Conservation (phyloP, 768 basidiomycete species). For the Auricularia heimuer region DNA sequence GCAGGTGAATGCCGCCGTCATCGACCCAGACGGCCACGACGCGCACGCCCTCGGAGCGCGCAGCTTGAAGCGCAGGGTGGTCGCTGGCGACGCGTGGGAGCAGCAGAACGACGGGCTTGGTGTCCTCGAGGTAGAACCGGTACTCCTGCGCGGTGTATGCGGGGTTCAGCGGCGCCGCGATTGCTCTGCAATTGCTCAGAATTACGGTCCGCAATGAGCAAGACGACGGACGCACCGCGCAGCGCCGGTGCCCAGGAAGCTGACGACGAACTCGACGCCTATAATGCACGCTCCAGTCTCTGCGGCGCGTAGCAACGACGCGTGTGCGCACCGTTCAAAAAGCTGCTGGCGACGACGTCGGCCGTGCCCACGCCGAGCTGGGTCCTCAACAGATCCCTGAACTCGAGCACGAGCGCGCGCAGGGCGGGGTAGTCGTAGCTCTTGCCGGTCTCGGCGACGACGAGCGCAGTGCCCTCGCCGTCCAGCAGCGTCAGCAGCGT, state of each 20-base stretch:
- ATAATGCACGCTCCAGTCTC: background rate
- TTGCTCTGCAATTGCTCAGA: constrained; percentile 8
- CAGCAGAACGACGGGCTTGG: constrained; percentile 15
- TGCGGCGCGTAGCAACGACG: background rate
- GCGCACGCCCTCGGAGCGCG: background rate
- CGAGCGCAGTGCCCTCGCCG: background rate
- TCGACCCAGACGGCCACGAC: background rate
- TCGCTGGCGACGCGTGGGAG: constrained; percentile 5
- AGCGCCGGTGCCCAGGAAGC: constrained; percentile 14
- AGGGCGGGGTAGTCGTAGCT: constrained; percentile 9
- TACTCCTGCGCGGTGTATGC: constrained; percentile 14
- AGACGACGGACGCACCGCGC: constrained; percentile 8
- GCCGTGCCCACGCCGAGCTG: constrained; percentile 13
- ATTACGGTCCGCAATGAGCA: background rate
- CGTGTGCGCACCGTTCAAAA: constrained; percentile 8
- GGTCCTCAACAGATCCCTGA: constrained; percentile 9
- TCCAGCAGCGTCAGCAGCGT: constrained; percentile 1
- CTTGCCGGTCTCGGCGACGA: background rate
- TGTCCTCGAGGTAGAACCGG: constrained; percentile 16
- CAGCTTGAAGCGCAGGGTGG: background rate
- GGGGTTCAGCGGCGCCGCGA: constrained; percentile 16
- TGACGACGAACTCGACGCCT: constrained; percentile 16
- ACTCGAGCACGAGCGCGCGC: constrained; percentile 7
- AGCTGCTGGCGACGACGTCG: constrained; percentile 14
- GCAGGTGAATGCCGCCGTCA: background rate